Conservation (phyloP, 768 basidiomycete species). For the Serendipita indica region DNA sequence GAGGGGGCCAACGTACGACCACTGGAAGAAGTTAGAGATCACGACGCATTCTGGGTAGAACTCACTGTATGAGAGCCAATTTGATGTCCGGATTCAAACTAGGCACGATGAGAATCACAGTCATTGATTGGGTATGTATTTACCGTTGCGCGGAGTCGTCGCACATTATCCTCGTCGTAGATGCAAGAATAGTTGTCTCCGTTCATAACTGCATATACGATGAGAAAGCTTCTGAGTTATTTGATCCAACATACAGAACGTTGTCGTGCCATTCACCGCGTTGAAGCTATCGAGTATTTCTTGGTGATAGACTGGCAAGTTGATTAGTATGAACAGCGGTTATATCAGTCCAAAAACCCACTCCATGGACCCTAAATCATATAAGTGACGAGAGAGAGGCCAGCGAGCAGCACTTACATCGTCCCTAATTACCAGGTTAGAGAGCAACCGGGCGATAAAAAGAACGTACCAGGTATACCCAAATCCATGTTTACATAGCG, state of each 20-base stretch:
- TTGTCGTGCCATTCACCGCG: background rate
- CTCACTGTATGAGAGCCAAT: constrained; percentile 1
- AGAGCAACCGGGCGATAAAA: background rate
- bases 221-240: background rate
- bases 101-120: background rate
- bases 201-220: background rate
- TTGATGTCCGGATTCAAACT: constrained; percentile 5
- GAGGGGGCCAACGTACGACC: background rate
- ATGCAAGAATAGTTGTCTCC: background rate
- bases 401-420: background rate
- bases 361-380: background rate
- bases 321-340: background rate
- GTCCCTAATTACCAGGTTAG: background rate
- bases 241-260: background rate
- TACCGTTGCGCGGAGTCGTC: background rate
- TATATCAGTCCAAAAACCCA: background rate
- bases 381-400: background rate
- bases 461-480: background rate
- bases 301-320: background rate
- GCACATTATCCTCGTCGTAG: constrained; percentile 1
- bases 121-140: background rate
- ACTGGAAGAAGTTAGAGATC: background rate
- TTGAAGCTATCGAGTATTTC: background rate
- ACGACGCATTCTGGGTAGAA: background rate
- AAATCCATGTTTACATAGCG: background rate